Base-by-base conservation (phyloP, 768 basidiomycete genomes). In the Lyophyllum atratum region DNA sequence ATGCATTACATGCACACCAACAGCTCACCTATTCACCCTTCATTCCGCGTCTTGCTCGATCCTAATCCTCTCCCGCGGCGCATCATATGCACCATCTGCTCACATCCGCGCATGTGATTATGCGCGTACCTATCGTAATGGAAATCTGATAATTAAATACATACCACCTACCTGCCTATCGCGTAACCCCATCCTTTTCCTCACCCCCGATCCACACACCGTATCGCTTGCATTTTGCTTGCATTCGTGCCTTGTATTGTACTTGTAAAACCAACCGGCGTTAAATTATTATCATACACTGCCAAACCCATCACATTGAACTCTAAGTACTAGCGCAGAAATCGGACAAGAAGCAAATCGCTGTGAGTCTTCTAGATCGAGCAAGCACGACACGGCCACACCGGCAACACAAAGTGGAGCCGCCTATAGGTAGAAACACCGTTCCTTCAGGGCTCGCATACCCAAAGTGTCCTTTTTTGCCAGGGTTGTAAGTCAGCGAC, bases 391-490 rank as follows among this genome's bases (percentile, higher is more conserved):
- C 25, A 43, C 53, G 43, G 29, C 51, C 39, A 12, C 29, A 39
- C 28, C 43, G 28, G 33, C 51, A 37, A 15, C 17, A 51, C 53
- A 51, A 47, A 40, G 37, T 55, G 25, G 39, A 49, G 48, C 33
- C 31, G 24, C 21, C 42, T 57, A 92, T 57, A 93, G 76, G 71
- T 85, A 92, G 75, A 89, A 92, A 68, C 91, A 92, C 40, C 89
- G 80, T 69, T 93, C 91, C 65, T 89, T 92, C 62, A 92, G 69
- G 48, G 86, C 90, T 43, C 90, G 84, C 83, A 92, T 87, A 51
- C 91, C 91, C 61, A 93, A 73, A 51, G 85, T 66, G 61, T 90
- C 89, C 91, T 93, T 25, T 28, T 10, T n/a, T n/a, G n/a, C n/a
- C 52, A 70, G 60, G 54, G 56, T 39, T n/a, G 47, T 22, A 46